Base-by-base conservation (phyloP, 805 yeast species). In the Wickerhamiella parazyma region DNA sequence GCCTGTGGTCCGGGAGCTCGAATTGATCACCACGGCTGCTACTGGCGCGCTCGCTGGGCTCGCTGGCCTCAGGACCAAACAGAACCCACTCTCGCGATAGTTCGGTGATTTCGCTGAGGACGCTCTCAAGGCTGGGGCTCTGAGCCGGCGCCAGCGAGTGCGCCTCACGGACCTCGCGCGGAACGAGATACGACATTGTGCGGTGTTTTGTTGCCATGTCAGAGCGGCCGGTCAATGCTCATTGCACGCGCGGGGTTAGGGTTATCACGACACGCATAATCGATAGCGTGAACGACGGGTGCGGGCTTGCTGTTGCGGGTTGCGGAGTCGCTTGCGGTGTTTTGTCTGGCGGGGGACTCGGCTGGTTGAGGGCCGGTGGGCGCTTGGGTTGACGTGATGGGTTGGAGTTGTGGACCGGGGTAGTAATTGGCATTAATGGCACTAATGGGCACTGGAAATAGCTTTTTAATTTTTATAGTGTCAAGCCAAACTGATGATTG, bases 61-160 rank as follows among this genome's bases (percentile, higher is more conserved):
- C 35, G 38, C 31, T 31, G 31, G 48, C 24, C 36, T 50, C 57
- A 2, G 66, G 65, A 19, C 65, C 56, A 48, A 63, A 63, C 36
- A 63, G 52, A 11, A 63, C 63, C 68, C 68, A 63, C 42, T 61
- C 67, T 44, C 53, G 51, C 43, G 50, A 51, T 11, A 46, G 53
- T 25, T 41, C 36, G 25, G 22, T 21, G 21, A 18, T 31, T 2
- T 38, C 42, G 38, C 45, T 41, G 12, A 47, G 41, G 6, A 47
- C 43, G 35, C 39, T 35, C 28, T 34, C 44, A 2, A 41, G 36
- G 12, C 31, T 21, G 18, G 44, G 44, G n/a, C 31, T 28, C 16
- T 28, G 31, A n/a, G 31, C 31, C 16, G n/a, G n/a, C n/a, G 12
- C 16, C 6, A 28, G 31, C 31, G 31, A 16, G 31, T 28, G 31